Conservation (phyloP, 2,329 filamentous ascomycete genomes). For the Emmonsiellopsis sp. region DNA sequence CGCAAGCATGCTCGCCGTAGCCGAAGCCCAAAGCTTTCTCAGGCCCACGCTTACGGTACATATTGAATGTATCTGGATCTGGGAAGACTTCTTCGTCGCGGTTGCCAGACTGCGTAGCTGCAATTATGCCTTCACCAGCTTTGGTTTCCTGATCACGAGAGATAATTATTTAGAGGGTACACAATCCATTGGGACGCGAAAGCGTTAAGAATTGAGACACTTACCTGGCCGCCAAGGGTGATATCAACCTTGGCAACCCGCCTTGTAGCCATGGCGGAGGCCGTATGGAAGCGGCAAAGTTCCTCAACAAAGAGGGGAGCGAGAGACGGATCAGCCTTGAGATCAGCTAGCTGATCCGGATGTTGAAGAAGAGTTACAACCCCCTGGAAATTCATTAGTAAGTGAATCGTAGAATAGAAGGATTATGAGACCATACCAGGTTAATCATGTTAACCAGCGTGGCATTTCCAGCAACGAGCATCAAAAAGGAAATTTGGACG, state of each 20-base stretch:
- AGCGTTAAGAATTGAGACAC: neutral
- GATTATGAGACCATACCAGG: conserved; percentile 20
- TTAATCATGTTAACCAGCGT: conserved; percentile 45
- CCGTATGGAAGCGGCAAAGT: conserved; percentile 41
- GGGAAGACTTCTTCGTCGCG: conserved; percentile 38
- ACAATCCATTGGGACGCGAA: neutral
- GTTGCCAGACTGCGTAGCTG: conserved; percentile 40
- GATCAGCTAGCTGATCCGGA: conserved; percentile 32
- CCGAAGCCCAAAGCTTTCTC: conserved; percentile 37
- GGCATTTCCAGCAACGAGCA: conserved; percentile 44
- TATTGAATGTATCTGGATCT: conserved; percentile 35
- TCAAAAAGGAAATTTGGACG: conserved; percentile 41
- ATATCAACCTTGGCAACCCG: conserved; percentile 41
- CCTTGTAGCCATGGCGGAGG: conserved; percentile 39
- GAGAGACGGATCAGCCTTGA: conserved; percentile 32
- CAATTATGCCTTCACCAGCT: conserved; percentile 39
- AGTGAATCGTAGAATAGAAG: neutral
- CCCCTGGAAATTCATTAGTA: conserved; percentile 23
- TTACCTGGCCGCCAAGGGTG: conserved; percentile 33
- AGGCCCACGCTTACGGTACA: conserved; percentile 28
- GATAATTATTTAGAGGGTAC: neutral
- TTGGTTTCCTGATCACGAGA: conserved; percentile 23
- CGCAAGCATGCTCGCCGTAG: conserved; percentile 38
- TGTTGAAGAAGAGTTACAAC: conserved; percentile 37
- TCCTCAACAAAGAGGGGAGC: conserved; percentile 37